Percentiles rank a stretch among this genome's conserved stretches.
Conservation (phyloP, 768 basidiomycete genomes). For the Clitopilus passeckerianus region DNA sequence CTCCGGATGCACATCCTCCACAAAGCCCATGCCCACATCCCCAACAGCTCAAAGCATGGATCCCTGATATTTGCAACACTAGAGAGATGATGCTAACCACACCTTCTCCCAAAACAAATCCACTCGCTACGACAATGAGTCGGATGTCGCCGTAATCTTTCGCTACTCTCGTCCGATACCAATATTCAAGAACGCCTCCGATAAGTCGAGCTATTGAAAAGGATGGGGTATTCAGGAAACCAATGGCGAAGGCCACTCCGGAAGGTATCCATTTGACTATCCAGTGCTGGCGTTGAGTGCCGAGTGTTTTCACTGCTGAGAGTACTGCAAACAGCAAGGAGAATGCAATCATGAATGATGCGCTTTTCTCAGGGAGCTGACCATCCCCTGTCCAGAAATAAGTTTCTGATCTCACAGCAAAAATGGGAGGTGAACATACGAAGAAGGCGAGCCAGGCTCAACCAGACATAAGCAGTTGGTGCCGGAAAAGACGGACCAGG, state of each 20-base stretch:
- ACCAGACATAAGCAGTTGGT: slow-evolving; percentile 94
- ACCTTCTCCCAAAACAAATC: slow-evolving; percentile 95
- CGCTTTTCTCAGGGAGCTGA: slow-evolving; percentile 70
- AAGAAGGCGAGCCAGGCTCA: slow-evolving; percentile 67
- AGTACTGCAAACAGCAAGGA: slow-evolving; percentile 65
- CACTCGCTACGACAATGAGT: slow-evolving; percentile 86
- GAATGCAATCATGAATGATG: slow-evolving; percentile 75
- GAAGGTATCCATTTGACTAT: slow-evolving; percentile 84
- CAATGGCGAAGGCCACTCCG: slow-evolving; percentile 92
- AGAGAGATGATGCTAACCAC: slow-evolving; percentile 81
- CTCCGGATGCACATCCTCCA: slow-evolving; percentile 51
- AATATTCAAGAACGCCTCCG: slow-evolving; percentile 78
- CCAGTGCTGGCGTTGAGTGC: slow-evolving; percentile 39
- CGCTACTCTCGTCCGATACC: slow-evolving; percentile 50
- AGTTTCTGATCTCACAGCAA: neutral
- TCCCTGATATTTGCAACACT: slow-evolving; percentile 65
- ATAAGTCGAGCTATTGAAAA: slow-evolving; percentile 90
- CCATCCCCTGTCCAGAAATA: slow-evolving; percentile 58
- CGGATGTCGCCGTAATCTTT: slow-evolving; percentile 59
- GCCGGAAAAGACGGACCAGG: slow-evolving; percentile 96
- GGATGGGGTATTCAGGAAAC: slow-evolving; percentile 92
- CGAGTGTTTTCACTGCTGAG: slow-evolving; percentile 62
- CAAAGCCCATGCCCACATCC: slow-evolving; percentile 80
- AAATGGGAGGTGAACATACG: slow-evolving; percentile 39
- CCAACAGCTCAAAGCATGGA: slow-evolving; percentile 78